Evolutionary conservation across 2,329 filamentous ascomycete species (phyloP), one percentile per base, ranked within the genome.

Genomic region (Fusarium bulbicola): DNA sequence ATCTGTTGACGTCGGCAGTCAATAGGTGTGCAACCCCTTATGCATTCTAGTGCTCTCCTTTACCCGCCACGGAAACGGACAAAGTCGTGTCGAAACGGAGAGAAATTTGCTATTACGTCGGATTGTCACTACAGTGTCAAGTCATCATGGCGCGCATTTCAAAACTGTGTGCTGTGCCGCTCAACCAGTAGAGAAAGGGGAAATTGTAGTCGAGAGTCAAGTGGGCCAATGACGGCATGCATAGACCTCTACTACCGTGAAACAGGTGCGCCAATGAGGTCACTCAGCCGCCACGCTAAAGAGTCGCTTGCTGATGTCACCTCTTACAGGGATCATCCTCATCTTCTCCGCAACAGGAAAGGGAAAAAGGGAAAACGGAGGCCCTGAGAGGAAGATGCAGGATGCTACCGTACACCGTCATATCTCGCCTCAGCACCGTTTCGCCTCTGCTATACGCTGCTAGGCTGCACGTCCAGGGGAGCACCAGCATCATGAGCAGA

Each of bases 141-240:
- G 12, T 45, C 50, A 56, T 62, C 40, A 57, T 36, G 42, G 42
- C 49, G 26, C n/a, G 45, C 28, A 52, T 26, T 18, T 40, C 16
- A 34, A 53, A 46, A 57, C 61, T 59, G 42, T 59, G 54, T 66
- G 47, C 52, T 70, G 42, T 59, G 67, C 67, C 66, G 40, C 59
- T 70, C 40, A 70, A 62, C 66, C 52, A 69, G 66, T 65, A 40
- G n/a, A 47, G 36, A 42, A 65, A 64, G 37, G 26, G 66, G 40
- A 65, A 68, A 52, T 40, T 20, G 59, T 56, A 42, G 50, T 69
- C 58, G 43, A 47, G 24, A 42, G 28, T 42, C 49, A 53, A 59
- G 72, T 74, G 72, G 72, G 71, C 71, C 72, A 74, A 72, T 74
- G 76, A 77, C 76, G 76, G 74, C 73, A 77, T 76, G 28, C 43